Conservation (phyloP, 2,329 filamentous ascomycete genomes). For the Aspergillus novoparasiticus region DNA sequence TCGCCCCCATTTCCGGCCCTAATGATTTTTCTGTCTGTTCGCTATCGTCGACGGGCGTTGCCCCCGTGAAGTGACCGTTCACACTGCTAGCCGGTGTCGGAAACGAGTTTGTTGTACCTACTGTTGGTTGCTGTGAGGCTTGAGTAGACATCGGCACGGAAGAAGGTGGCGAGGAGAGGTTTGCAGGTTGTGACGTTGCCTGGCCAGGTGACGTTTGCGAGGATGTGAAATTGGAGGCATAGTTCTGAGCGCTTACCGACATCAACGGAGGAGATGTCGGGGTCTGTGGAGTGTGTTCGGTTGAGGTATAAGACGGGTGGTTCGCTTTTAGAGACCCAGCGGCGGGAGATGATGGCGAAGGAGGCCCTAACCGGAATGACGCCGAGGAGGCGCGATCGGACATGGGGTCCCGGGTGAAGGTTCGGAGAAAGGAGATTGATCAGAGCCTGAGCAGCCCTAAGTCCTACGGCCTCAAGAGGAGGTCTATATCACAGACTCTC, state of each 20-base stretch:
- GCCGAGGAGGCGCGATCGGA: slow-evolving; percentile 39
- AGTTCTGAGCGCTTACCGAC: slow-evolving; percentile 52
- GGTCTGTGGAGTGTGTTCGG: slow-evolving; percentile 40
- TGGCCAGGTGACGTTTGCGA: slow-evolving; percentile 49
- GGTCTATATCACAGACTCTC: slow-evolving; percentile 13
- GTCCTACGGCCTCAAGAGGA: slow-evolving; percentile 11
- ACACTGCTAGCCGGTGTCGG: slow-evolving; percentile 51
- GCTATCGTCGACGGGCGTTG: slow-evolving; percentile 36
- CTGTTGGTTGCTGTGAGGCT: slow-evolving; percentile 43
- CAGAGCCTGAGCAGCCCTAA: slow-evolving; percentile 19
- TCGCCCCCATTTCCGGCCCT: slow-evolving; percentile 17
- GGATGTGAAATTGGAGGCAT: slow-evolving; percentile 50
- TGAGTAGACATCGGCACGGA: slow-evolving; percentile 48
- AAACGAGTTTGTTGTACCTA: slow-evolving; percentile 45
- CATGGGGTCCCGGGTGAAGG: slow-evolving; percentile 34
- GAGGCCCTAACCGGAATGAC: slow-evolving; percentile 41
- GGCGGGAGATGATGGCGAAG: slow-evolving; percentile 47
- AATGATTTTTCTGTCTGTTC: slow-evolving; percentile 38
- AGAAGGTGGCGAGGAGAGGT: slow-evolving; percentile 44
- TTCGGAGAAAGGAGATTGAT: slow-evolving; percentile 16
- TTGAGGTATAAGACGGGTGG: slow-evolving; percentile 29
- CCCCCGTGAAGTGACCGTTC: slow-evolving; percentile 36
- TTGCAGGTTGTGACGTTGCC: slow-evolving; percentile 44
- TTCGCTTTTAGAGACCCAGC: slow-evolving; percentile 42
- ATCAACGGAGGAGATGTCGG: slow-evolving; percentile 52